phyloP scores from a whole-genome alignment of 1,139 yeast species.

The Eremothecium gossypii region DNA sequence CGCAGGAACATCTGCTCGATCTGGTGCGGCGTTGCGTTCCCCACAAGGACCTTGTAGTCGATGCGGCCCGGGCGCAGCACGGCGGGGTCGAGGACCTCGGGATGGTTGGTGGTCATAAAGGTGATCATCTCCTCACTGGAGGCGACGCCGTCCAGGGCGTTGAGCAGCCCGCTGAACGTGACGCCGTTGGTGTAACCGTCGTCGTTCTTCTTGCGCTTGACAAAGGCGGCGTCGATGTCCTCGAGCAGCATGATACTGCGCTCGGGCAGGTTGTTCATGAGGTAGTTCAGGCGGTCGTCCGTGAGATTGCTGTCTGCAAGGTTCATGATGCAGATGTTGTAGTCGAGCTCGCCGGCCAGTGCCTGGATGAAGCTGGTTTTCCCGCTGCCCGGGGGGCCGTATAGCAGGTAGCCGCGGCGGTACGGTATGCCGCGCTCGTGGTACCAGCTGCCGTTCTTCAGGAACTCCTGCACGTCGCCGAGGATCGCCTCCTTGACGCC shows the following conservation, averaged over 20 bases:
- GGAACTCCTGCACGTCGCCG: slow-evolving; percentile 69
- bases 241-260: slow-evolving; percentile 76
- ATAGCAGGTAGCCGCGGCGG: slow-evolving; percentile 84
- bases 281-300: slow-evolving; percentile 86
- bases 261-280: slow-evolving; percentile 94
- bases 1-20: slow-evolving; percentile 76
- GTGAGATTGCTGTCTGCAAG: slow-evolving; percentile 85
- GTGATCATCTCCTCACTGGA: slow-evolving; percentile 95
- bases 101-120: slow-evolving; percentile 97
- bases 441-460: slow-evolving; percentile 81
- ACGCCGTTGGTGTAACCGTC: slow-evolving; percentile 83
- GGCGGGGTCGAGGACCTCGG: slow-evolving; percentile 83
- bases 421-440: slow-evolving; percentile 94
- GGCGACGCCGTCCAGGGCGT: slow-evolving; percentile 97
- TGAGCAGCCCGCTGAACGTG: slow-evolving; percentile 86
- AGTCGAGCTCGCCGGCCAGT: slow-evolving; percentile 90
- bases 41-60: slow-evolving; percentile 72
- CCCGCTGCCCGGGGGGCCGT: slow-evolving; percentile 98
- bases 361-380: slow-evolving; percentile 95
- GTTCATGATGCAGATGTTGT: slow-evolving; percentile 87
- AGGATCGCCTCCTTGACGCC: slow-evolving; percentile 61
- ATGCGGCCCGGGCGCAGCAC: slow-evolving; percentile 86
- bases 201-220: slow-evolving; percentile 62
- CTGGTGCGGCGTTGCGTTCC: slow-evolving; percentile 78
- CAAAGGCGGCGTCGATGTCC: slow-evolving; percentile 94